A percentile compares a stretch with the other conserved stretches of the same genome.
Evolutionary conservation across 1,284 basidiomycete species (phyloP).

Genomic region (Rhodotorula sp.): DNA sequence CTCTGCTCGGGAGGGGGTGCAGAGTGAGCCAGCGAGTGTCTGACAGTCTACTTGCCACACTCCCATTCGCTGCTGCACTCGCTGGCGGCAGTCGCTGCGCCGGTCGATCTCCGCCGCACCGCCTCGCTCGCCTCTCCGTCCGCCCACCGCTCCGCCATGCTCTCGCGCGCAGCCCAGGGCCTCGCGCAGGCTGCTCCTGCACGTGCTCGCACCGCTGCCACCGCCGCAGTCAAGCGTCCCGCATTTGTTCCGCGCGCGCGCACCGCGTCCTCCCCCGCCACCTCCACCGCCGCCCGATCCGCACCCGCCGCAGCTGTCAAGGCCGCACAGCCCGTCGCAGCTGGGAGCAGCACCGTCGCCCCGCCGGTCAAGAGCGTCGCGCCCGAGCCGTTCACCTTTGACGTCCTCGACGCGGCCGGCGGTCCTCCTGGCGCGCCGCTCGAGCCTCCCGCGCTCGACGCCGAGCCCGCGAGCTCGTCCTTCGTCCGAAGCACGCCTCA

Average conservation of each 20-base stretch:
- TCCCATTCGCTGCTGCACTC: no score
- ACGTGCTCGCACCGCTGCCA: neutral
- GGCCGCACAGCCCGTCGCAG: neutral
- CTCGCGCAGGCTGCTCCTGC: neutral
- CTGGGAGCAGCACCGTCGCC: neutral
- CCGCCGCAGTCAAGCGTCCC: neutral
- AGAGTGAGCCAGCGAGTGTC: no score
- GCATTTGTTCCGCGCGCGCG: neutral
- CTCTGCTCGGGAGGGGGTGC: neutral
- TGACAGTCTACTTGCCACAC: neutral
- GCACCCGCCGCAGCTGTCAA: neutral
- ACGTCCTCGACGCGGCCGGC: no score
- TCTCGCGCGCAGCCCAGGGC: neutral
- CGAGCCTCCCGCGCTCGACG: neutral
- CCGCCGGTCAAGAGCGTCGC: neutral
- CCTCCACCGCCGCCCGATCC: constrained; percentile 1
- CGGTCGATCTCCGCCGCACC: neutral
- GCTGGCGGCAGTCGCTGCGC: no score
- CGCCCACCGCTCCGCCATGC: neutral
- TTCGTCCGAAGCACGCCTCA: neutral
- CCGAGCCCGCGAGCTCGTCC: neutral
- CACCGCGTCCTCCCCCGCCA: constrained; percentile 1
- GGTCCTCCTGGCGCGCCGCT: neutral
- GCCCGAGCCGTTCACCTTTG: neutral
- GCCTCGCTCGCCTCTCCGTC: neutral